These are phyloP conservation scores for Moesziomyces sp. DNA, from an alignment of 1,284 basidiomycete species.

Conservation along the genomic window DNA sequence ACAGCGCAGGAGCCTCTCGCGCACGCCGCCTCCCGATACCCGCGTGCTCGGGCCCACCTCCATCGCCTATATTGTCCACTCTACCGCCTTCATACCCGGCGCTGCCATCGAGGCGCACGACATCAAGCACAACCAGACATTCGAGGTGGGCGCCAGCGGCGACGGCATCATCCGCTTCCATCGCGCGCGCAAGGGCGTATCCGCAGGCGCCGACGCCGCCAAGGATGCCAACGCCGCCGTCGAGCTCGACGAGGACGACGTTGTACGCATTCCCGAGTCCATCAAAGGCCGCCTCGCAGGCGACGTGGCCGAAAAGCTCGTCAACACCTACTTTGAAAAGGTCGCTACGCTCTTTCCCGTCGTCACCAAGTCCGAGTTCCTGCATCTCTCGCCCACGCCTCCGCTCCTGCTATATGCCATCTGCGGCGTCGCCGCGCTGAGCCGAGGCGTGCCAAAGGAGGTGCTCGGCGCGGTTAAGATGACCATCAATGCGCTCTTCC, in stretches of 20 bases:
- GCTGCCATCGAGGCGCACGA: slow-evolving; percentile 88
- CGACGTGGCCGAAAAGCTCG: slow-evolving; percentile 74
- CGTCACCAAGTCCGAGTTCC: slow-evolving; percentile 85
- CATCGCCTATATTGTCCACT: slow-evolving; percentile 85
- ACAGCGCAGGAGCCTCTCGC: slow-evolving; percentile 28
- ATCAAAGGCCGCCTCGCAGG: slow-evolving; percentile 55
- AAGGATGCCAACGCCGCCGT: slow-evolving; percentile 2
- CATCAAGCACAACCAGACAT: slow-evolving; percentile 70
- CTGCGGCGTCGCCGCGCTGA: slow-evolving; percentile 87
- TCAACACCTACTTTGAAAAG: slow-evolving; percentile 90
- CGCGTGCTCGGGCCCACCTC: slow-evolving; percentile 78
- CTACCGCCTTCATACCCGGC: slow-evolving; percentile 81
- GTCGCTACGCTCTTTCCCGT: slow-evolving; percentile 87
- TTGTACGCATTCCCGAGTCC: slow-evolving; percentile 43
- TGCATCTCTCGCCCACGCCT: slow-evolving; percentile 76
- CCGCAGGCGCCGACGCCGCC: slow-evolving; percentile 5
- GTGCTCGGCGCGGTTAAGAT: slow-evolving; percentile 86
- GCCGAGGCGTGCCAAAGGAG: slow-evolving; percentile 82
- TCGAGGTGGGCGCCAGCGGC: slow-evolving; percentile 75
- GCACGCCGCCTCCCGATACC: slow-evolving; percentile 57
- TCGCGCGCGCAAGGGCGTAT: slow-evolving; percentile 69
- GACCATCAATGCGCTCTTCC: slow-evolving; percentile 73
- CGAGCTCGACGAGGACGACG: slow-evolving; percentile 31
- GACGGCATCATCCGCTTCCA: slow-evolving; percentile 89
- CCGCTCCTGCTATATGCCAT: slow-evolving; percentile 89